Conservation (phyloP, 768 basidiomycete species). For the Termitomyces sp. region DNA sequence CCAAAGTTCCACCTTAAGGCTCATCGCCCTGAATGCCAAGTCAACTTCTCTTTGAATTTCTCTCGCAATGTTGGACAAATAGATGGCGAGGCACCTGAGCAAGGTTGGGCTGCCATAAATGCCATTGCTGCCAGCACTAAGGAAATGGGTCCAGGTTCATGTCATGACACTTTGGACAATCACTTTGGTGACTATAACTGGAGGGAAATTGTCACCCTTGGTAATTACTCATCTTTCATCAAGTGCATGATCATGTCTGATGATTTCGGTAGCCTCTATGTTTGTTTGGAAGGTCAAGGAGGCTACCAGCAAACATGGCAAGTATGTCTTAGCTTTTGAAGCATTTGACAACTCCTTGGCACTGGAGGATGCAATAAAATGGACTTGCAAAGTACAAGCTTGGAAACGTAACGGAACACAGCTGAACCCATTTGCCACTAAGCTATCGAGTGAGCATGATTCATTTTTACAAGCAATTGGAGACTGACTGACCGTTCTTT, state of each 20-base stretch:
- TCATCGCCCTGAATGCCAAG: slow-evolving; percentile 24
- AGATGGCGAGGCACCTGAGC: slow-evolving; percentile 20
- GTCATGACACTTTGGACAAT: slow-evolving; percentile 25
- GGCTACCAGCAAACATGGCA: slow-evolving; percentile 2
- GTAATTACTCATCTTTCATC: too few species aligned
- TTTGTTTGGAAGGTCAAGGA: slow-evolving; percentile 17
- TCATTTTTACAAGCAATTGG: not conserved
- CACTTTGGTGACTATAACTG: slow-evolving; percentile 26
- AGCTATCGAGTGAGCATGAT: not conserved
- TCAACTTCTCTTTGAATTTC: slow-evolving; percentile 25
- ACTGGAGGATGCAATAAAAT: not conserved
- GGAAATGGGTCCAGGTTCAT: slow-evolving; percentile 26
- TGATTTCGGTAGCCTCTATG: not conserved
- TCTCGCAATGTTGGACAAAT: slow-evolving; percentile 17
- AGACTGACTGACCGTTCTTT: not conserved
- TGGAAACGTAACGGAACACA: slow-evolving; percentile 7
- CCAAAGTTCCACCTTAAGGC: slow-evolving; percentile 32
- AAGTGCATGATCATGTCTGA: not conserved
- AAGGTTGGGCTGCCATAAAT: slow-evolving; percentile 25
- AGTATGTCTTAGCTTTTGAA: slow-evolving; percentile 13
- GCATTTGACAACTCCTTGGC: slow-evolving; percentile 12
- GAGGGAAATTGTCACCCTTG: slow-evolving; percentile 17
- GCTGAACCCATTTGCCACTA: slow-evolving; percentile 9
- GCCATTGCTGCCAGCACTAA: slow-evolving; percentile 17
- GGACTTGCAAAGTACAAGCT: slow-evolving; percentile 4